Percentiles rank a stretch among this genome's conserved stretches.
Conservation (phyloP, 2,329 filamentous ascomycete genomes). For the Talaromyces sp. region DNA sequence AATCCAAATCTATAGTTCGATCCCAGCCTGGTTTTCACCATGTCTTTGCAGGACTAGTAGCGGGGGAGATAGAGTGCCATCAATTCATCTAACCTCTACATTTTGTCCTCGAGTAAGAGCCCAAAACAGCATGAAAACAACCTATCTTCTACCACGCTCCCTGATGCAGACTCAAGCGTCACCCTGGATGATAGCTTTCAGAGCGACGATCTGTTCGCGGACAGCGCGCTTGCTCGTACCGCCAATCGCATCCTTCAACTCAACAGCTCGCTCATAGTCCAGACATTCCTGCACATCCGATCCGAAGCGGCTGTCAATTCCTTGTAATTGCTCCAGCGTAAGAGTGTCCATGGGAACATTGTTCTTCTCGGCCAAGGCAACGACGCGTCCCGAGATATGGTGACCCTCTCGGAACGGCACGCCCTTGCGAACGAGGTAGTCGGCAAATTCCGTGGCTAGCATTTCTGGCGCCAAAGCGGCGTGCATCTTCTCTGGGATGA, state of each 20-base stretch:
- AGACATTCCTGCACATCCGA: slow-evolving; percentile 68
- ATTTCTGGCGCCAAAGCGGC: slow-evolving; percentile 77
- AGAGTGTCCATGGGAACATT: slow-evolving; percentile 67
- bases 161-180: not conserved
- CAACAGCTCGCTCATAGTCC: slow-evolving; percentile 78
- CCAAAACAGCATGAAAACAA: not conserved
- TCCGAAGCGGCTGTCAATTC: slow-evolving; percentile 65
- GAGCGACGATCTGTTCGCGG: slow-evolving; percentile 62
- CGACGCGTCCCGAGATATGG: slow-evolving; percentile 69
- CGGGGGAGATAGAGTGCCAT: too few species aligned
- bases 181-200: slow-evolving; percentile 46
- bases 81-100: not conserved
- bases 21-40: not conserved
- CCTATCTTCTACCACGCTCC: not conserved
- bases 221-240: slow-evolving; percentile 72
- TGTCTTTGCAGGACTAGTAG: not conserved
- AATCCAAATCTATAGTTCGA: too few species aligned
- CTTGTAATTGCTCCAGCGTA: slow-evolving; percentile 61
- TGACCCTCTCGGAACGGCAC: slow-evolving; percentile 78
- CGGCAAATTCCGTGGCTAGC: slow-evolving; percentile 61
- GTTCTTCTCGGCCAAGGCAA: slow-evolving; percentile 66
- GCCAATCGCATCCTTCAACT: slow-evolving; percentile 71
- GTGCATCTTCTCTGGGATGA: slow-evolving; percentile 70
- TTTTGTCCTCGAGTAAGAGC: not conserved
- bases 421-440: slow-evolving; percentile 48